Percentiles rank a stretch among this genome's conserved stretches.
Conservation (phyloP, 805 yeast genomes). For the Pichia rugopelliculosa region DNA sequence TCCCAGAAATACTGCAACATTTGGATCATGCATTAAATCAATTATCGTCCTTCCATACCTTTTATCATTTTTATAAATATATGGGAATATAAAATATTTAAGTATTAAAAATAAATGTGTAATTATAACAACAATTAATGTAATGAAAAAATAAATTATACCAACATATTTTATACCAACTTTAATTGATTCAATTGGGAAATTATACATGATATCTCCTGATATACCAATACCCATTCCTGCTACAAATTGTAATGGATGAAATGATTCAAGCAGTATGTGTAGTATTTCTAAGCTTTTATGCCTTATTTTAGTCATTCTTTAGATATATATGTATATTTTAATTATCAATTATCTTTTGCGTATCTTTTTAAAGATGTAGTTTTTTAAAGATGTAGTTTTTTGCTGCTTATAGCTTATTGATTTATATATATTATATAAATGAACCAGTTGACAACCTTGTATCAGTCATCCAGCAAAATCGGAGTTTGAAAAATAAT, state of each 20-base stretch:
- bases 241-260: conserved; percentile 59
- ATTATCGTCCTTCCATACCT: conserved; percentile 15
- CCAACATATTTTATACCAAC: conserved; percentile 35
- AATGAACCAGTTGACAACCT: too few relatives aligned
- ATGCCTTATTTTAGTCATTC: not conserved
- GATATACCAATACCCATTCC: conserved; percentile 87
- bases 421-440: too few relatives aligned
- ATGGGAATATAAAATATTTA: conserved; percentile 32
- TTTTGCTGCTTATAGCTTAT: too few relatives aligned
- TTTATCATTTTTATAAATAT: conserved; percentile 2
- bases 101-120: conserved; percentile 36
- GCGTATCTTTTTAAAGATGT: too few relatives aligned
- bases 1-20: conserved; percentile 60
- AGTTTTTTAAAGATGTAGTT: too few relatives aligned
- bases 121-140: conserved; percentile 40
- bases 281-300: not conserved
- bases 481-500: too few relatives aligned
- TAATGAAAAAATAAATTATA: conserved; percentile 54
- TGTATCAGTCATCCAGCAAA: too few relatives aligned
- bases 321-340: too few relatives aligned
- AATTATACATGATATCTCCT: conserved; percentile 49
- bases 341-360: too few relatives aligned
- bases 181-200: conserved; percentile 49
- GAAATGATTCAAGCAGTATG: conserved; percentile 19
- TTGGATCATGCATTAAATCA: conserved; percentile 32